Base-by-base conservation (phyloP, 78 protist species). In the Dictyostelium firmibasis region DNA sequence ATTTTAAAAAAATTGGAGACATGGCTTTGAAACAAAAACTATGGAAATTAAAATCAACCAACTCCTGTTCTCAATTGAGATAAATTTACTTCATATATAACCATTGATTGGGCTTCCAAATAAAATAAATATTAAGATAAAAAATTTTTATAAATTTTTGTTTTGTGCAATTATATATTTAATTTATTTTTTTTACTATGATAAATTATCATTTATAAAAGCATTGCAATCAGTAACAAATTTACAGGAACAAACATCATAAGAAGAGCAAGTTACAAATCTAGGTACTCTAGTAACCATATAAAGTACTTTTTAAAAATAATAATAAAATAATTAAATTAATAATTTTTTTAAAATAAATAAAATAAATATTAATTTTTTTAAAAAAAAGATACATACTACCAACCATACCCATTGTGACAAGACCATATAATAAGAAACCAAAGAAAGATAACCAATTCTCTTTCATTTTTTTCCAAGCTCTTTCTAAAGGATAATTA, bases 381-480 rank as follows among this genome's bases (percentile, higher is more conserved):
- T n/a, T n/a, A n/a, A n/a, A n/a, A n/a, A n/a, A 2, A 50, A 1
- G 20, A 57, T 57, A 57, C 67, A 57, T 89, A 7, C 82, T 62
- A 81, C 94, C 94, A 31, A 78, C 20, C 83, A 81, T 81, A 31
- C 94, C 94, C 94, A 89, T 89, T 3, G 83, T 81, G 0, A 31
- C 29, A 0, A 89, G 5, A 70, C 94, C 94, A 47, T 81, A 89
- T 25, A 89, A 27, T 20, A 89, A 35, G 82, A 89, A 89, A 20
- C 86, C 94, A 89, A 89, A 89, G 87, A 78, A 89, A 29, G 94
- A 81, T 31, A 81, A 29, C 94, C 94, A 89, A 13, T 89, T 64
- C 23, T 69, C 87, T 69, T 76, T 62, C 87, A 89, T 81, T 75
- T 81, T 89, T 47, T 69, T 89, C 94, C 94, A 89, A 16, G 94